Conservation (phyloP, 345 rosid genomes). For the Rhodomyrtus tomentosa region DNA sequence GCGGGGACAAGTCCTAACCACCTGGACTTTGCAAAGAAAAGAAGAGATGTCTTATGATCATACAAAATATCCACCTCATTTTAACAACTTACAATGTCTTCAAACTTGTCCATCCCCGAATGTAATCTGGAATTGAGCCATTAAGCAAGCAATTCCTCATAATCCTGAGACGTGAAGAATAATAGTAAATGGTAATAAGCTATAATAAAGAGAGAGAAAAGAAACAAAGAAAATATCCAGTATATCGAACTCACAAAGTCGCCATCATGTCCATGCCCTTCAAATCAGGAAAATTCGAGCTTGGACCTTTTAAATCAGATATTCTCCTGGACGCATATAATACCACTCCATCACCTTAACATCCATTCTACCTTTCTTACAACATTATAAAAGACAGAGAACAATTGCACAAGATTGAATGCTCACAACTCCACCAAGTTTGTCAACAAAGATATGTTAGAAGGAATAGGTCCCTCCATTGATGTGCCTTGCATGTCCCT, state of each 20-base stretch:
- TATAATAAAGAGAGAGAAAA: neutral
- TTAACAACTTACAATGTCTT: slow-evolving; percentile 41
- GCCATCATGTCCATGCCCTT: neutral
- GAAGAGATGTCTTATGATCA: neutral
- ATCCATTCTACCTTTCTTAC: neutral
- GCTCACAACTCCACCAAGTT: slow-evolving; percentile 50
- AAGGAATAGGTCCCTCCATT: slow-evolving; percentile 86
- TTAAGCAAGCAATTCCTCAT: slow-evolving; percentile 51
- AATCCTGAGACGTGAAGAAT: slow-evolving; percentile 22
- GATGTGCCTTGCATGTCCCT: slow-evolving; percentile 81
- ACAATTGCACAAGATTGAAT: neutral
- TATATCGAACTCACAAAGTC: slow-evolving; percentile 38
- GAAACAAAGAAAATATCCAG: neutral
- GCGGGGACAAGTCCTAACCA: neutral
- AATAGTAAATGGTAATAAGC: neutral
- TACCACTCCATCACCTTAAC: neutral
- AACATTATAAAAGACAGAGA: neutral
- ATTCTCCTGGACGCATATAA: slow-evolving; percentile 47
- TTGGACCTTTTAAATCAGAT: slow-evolving; percentile 50
- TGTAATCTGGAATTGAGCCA: slow-evolving; percentile 31
- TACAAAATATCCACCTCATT: neutral
- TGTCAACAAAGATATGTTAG: slow-evolving; percentile 37
- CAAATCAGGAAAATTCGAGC: slow-evolving; percentile 48
- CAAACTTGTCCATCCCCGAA: slow-evolving; percentile 22
- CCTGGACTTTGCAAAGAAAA: neutral